Base-by-base conservation (phyloP, 1,284 basidiomycete genomes). In the Ustilago nuda region DNA sequence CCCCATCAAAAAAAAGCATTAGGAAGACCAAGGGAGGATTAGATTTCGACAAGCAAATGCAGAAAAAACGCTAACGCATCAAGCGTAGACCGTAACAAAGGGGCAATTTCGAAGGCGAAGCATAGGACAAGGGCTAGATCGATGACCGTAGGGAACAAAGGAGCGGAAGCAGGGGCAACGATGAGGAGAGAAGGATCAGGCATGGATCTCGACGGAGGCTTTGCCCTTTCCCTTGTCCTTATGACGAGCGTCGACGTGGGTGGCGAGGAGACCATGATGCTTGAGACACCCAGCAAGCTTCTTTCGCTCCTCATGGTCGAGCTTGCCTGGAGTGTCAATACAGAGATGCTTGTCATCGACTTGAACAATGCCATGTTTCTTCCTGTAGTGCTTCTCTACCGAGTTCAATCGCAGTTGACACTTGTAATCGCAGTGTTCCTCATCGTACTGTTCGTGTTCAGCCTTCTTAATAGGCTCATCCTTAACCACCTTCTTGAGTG, bases 401-500 rank as follows among this genome's bases (percentile, higher is more conserved):
- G 68, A 71, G 33, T 36, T 41, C 11, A 61, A 37, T 11, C 73
- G 67, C 3, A 76, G 55, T 48, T 76, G 68, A 27, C 73, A 76
- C 35, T 66, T 66, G 73, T 76, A 76, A 27, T 76, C 73, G 61
- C 73, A 76, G 65, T 76, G 73, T 0, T 71, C 61, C 27, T 76
- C 68, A 39, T 76, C 73, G 58, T 76, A 76, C 57, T 76, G 64
- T 36, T 59, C 36, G 27, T 64, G 51, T 8, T 55, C 27, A 30
- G 27, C 17, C 13, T 48, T 39, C 30, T 53, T 61, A n/a, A 60
- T 15, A 0, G 61, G 52, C 12, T 72, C 56, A n/a, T 72, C 69
- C 48, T 63, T 54, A 46, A 45, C 23, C 1, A 30, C n/a, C 41
- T 62, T 56, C 23, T 50, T 55, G 11, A 36, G 23, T 23, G 9